phyloP scores from a whole-genome alignment of 164 flowering plant genomes.

The Chloranthus sessilifolius region DNA sequence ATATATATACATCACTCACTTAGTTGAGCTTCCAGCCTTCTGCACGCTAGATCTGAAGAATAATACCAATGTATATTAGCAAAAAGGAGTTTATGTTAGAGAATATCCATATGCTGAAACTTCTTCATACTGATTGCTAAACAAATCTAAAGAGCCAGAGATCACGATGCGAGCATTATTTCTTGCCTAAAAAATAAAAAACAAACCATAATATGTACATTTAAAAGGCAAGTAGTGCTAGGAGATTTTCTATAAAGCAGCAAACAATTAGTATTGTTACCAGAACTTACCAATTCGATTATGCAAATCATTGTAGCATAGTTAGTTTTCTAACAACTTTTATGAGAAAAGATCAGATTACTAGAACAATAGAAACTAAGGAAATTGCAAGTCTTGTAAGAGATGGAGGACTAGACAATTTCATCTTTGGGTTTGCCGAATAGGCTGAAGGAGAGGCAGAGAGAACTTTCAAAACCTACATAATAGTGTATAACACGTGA shows the following conservation, averaged over 20 bases:
- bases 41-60: conserved; percentile 66
- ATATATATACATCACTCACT: too few species aligned
- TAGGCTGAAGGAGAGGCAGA: conserved; percentile 92
- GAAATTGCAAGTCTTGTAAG: conserved; percentile 76
- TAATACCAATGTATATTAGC: conserved; percentile 5
- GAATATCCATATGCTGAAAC: neutral
- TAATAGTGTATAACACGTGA: neutral
- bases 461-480: conserved; percentile 83
- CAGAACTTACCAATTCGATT: too few species aligned
- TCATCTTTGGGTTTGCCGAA: conserved; percentile 75
- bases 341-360: conserved; percentile 16
- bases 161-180: conserved; percentile 88
- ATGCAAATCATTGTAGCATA: too few species aligned
- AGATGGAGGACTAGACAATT: conserved; percentile 71
- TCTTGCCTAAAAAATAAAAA: too few species aligned
- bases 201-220: too few species aligned
- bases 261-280: too few species aligned
- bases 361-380: conserved; percentile 89
- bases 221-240: too few species aligned
- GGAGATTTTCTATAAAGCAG: too few species aligned
- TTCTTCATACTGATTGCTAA: conserved; percentile 67
- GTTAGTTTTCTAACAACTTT: neutral
- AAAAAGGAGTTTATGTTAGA: neutral
- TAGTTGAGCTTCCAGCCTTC: conserved; percentile 68
- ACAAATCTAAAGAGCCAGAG: conserved; percentile 78